Evolutionary conservation across 2,329 filamentous ascomycete genomes (phyloP), one percentile per base, ranked within the genome.

Genomic region (Hyphodiscus sp.): DNA sequence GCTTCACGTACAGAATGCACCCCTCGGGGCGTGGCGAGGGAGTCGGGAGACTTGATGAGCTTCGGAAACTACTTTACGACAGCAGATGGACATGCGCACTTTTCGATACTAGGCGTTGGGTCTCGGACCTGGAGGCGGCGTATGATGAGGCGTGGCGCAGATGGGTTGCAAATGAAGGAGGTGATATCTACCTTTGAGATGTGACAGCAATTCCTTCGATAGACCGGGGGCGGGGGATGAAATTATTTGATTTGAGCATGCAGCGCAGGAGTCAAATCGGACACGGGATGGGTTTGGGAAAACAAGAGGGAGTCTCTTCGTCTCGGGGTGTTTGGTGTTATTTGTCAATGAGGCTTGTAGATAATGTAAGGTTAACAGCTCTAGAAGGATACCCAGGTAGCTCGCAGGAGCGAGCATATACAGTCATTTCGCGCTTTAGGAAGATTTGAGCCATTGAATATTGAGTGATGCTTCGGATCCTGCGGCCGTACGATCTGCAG

Each of bases 91-190:
- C 76, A 26, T 95, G 91, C 69, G 87, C 87, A 15, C 76, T 99
- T 44, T 99, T 99, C 68, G 84, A 99, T 70, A 99, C 94, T 6
- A 81, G 77, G 62, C 80, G 94, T 62, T 99, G 94, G 94, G 92
- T 97, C 23, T 74, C 77, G 46, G 91, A 97, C 71, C 73, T 99
- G 19, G 94, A 99, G 73, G 78, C 81, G 57, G 91, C 91, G 13
- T 99, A 96, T 69, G 85, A 88, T 60, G 82, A 87, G 67, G 91
- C 91, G 18, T 99, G 94, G 94, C 78, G 78, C 63, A 81, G 83
- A 67, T 99, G 94, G 92, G 90, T 91, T 41, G 77, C 75, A 42
- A 91, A 90, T 13, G 82, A 90, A 70, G 85, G 88, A n/a, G 91
- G 92, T 9, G 94, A 99, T 74, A 95, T 99, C 61, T 94, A 90